A percentile compares a stretch with the other conserved stretches of the same genome.
Conservation (phyloP, 306 rosid genomes). For the Leucaena leucocephala region DNA sequence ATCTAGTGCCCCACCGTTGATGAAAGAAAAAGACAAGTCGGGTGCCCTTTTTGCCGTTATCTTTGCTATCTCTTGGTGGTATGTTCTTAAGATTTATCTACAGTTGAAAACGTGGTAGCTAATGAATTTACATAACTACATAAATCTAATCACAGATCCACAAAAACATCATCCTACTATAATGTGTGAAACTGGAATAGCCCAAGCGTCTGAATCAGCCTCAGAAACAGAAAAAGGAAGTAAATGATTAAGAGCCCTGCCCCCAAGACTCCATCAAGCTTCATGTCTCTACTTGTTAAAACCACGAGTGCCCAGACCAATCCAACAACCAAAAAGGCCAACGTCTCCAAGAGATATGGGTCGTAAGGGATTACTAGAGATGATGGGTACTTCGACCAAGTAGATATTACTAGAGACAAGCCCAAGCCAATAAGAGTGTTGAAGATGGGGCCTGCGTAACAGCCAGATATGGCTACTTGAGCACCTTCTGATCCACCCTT, state of each 20-base stretch:
- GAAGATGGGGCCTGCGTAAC: constrained; percentile 52
- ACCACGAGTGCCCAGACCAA: constrained; percentile 47
- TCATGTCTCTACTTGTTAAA: constrained; percentile 43
- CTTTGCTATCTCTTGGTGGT: not conserved
- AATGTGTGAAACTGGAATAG: constrained; percentile 16
- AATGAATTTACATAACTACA: not conserved
- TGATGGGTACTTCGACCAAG: constrained; percentile 47
- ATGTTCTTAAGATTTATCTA: not conserved
- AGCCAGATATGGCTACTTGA: constrained; percentile 50
- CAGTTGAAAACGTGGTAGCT: not conserved
- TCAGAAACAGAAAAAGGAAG: constrained; percentile 38
- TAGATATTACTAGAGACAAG: constrained; percentile 39
- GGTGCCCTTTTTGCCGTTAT: constrained; percentile 12
- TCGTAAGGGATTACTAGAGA: constrained; percentile 44
- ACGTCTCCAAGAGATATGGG: constrained; percentile 47
- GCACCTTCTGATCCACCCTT: constrained; percentile 49
- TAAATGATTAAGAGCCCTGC: constrained; percentile 48
- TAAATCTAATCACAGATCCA: not conserved
- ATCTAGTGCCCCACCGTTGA: not conserved
- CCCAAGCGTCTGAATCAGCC: constrained; percentile 40
- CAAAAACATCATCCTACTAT: not conserved
- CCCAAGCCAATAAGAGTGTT: constrained; percentile 46
- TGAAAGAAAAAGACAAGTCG: not conserved
- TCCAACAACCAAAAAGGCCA: constrained; percentile 40
- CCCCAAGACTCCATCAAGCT: constrained; percentile 47